Evolutionary conservation across 176 grass and related monocot species (phyloP).

Genomic region (Phragmites australis): DNA sequence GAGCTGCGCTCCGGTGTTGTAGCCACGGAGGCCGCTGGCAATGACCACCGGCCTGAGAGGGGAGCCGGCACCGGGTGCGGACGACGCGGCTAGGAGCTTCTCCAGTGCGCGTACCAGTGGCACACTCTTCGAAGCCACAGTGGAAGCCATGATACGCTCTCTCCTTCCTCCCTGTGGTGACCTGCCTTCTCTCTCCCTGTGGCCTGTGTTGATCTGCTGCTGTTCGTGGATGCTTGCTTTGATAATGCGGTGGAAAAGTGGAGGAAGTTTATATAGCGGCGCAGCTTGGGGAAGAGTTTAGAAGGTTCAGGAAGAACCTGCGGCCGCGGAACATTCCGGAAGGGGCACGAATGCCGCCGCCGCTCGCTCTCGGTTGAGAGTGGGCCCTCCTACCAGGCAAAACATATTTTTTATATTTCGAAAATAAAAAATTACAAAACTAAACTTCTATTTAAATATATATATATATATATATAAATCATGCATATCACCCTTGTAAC

Average conservation of each 20-base stretch:
- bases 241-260: background rate
- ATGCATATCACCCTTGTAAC: too few relatives aligned
- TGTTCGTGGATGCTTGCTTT: background rate
- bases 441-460: too few relatives aligned
- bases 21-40: slow-evolving; percentile 21
- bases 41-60: slow-evolving; percentile 29
- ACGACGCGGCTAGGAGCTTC: slow-evolving; percentile 35
- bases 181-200: background rate
- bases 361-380: background rate
- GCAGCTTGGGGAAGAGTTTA: slow-evolving; percentile 37
- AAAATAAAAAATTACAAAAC: too few relatives aligned
- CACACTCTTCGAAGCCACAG: slow-evolving; percentile 46
- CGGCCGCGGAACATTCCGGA: slow-evolving; percentile 46
- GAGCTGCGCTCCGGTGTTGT: slow-evolving; percentile 55
- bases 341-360: background rate
- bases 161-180: too few relatives aligned
- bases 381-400: background rate
- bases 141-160: slow-evolving; percentile 42
- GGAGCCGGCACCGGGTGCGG: background rate
- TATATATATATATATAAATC: too few relatives aligned
- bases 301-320: slow-evolving; percentile 49
- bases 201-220: background rate
- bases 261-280: slow-evolving; percentile 1
- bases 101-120: slow-evolving; percentile 55
- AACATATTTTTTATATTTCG: background rate